These are phyloP conservation scores for Cicer pinnatifidum DNA, from an alignment of 306 rosid species.

Conservation along the genomic window DNA sequence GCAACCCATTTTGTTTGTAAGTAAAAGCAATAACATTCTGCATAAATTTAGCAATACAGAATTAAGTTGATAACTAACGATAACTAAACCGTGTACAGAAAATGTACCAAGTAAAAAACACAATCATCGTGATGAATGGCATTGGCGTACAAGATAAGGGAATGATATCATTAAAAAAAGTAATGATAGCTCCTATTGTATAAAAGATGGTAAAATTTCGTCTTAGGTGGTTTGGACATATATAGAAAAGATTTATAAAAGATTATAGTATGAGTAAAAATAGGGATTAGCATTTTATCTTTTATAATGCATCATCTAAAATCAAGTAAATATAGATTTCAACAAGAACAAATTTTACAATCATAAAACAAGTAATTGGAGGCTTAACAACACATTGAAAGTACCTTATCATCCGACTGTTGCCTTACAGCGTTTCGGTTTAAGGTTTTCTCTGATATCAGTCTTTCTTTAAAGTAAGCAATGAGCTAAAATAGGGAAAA, in stretches of 20 bases:
- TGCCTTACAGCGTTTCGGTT: constrained; percentile 77
- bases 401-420: constrained; percentile 63
- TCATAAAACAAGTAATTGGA: constrained; percentile 36
- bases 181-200: background rate
- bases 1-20: constrained; percentile 67
- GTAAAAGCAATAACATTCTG: constrained; percentile 83
- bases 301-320: background rate
- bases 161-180: background rate
- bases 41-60: constrained; percentile 34
- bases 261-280: no score
- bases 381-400: constrained; percentile 24
- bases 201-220: background rate
- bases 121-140: background rate
- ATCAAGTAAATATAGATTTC: constrained; percentile 1
- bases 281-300: no score
- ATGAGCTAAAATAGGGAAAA: constrained; percentile 58
- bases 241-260: background rate
- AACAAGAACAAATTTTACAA: constrained; percentile 14
- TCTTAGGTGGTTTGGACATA: background rate
- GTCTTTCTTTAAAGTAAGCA: constrained; percentile 70
- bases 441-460: constrained; percentile 78
- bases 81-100: constrained; percentile 22
- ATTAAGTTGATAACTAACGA: constrained; percentile 14
- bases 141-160: background rate
- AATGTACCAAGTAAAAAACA: constrained; percentile 3